A percentile compares a stretch with the other conserved stretches of the same genome.
phyloP scores from a whole-genome alignment of 257 asterid genomes.

The Coffea canephora region DNA sequence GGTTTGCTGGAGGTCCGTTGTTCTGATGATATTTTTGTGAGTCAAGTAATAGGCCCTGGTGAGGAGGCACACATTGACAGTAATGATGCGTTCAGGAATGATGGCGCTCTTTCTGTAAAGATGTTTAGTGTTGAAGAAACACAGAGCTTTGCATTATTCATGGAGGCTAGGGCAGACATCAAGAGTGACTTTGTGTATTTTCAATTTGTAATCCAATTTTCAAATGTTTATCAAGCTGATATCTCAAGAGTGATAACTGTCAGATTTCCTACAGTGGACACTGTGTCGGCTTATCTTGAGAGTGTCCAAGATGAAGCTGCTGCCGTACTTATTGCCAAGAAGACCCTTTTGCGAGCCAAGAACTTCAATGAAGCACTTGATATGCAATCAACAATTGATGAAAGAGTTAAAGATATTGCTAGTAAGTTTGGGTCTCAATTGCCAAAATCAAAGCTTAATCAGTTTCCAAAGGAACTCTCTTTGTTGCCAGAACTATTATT shows the following conservation, averaged over 20 bases:
- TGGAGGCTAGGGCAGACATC: slow-evolving; percentile 79
- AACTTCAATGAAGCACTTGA: slow-evolving; percentile 60
- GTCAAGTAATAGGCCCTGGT: slow-evolving; percentile 93
- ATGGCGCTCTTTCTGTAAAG: slow-evolving; percentile 58
- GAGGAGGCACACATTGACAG: slow-evolving; percentile 78
- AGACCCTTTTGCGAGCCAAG: slow-evolving; percentile 78
- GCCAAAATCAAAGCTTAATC: slow-evolving; percentile 76
- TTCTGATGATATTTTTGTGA: slow-evolving; percentile 76
- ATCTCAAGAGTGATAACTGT: slow-evolving; percentile 84
- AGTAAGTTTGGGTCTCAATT: slow-evolving; percentile 71
- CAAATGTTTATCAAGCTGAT: slow-evolving; percentile 81
- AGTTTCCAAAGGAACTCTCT: slow-evolving; percentile 78
- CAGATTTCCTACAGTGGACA: slow-evolving; percentile 81
- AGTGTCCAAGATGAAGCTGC: slow-evolving; percentile 94
- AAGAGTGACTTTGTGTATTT: slow-evolving; percentile 81
- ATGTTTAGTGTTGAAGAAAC: slow-evolving; percentile 90
- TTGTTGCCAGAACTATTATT: slow-evolving; percentile 79
- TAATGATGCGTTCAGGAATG: slow-evolving; percentile 63
- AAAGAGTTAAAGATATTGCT: slow-evolving; percentile 87
- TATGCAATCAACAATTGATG: slow-evolving; percentile 68
- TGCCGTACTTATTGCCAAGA: slow-evolving; percentile 82
- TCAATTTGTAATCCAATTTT: slow-evolving; percentile 73
- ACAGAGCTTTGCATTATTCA: slow-evolving; percentile 72
- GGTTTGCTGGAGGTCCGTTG: slow-evolving; percentile 88
- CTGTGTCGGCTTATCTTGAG: slow-evolving; percentile 73